Conservation (phyloP, 208 protist species). For the Crithidia fasciculata region DNA sequence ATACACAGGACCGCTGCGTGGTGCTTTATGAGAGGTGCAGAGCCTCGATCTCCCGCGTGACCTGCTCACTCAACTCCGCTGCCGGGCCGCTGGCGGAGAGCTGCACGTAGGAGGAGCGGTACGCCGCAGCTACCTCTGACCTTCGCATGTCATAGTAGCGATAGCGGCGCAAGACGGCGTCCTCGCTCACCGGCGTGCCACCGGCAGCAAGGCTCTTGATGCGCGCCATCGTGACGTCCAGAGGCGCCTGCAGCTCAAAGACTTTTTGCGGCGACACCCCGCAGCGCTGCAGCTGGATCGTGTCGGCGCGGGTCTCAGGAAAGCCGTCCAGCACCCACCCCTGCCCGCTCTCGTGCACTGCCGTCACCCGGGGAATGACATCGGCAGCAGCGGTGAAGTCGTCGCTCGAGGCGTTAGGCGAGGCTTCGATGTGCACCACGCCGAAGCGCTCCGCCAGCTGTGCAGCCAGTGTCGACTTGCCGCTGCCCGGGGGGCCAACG, state of each 20-base stretch:
- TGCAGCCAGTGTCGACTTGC: constrained; percentile 92
- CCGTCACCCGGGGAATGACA: constrained; percentile 53
- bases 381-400: constrained; percentile 46
- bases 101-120: constrained; percentile 18
- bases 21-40: constrained; percentile 9
- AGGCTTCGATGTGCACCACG: constrained; percentile 80
- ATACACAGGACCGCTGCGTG: not conserved
- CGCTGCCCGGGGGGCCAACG: constrained; percentile 83
- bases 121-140: constrained; percentile 22
- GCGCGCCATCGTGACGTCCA: constrained; percentile 43
- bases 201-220: not conserved
- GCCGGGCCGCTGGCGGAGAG: constrained; percentile 6
- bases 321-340: constrained; percentile 91
- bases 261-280: constrained; percentile 74
- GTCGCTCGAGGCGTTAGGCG: constrained; percentile 66
- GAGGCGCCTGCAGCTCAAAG: constrained; percentile 68
- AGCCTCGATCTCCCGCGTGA: constrained; percentile 7
- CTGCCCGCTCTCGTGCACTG: constrained; percentile 38
- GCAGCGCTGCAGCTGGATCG: constrained; percentile 74
- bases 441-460: constrained; percentile 84
- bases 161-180: constrained; percentile 9
- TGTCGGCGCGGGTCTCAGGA: constrained; percentile 70
- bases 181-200: not conserved
- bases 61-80: constrained; percentile 6
- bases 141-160: constrained; percentile 26